Evolutionary conservation across 2,329 filamentous ascomycete genomes (phyloP).

Genomic region (Emericellopsis atlantica): DNA sequence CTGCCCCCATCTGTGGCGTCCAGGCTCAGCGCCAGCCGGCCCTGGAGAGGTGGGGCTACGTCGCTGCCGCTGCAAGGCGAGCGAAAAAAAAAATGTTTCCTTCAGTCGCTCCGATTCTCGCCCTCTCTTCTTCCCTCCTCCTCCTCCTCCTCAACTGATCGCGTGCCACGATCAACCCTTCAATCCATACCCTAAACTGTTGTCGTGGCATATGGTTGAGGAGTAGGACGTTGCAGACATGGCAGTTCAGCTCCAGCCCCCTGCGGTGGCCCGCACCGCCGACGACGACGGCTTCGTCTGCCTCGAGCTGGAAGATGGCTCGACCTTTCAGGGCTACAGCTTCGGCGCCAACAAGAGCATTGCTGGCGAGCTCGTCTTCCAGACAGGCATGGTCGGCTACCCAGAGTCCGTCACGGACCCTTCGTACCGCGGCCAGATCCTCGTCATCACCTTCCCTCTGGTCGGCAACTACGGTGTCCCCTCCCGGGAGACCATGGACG

Average conservation of each 20-base stretch:
- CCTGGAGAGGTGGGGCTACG: neutral
- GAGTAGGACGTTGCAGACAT: conserved; percentile 10
- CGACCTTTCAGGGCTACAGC: conserved; percentile 85
- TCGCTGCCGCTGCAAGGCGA: neutral
- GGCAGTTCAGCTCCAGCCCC: conserved; percentile 23
- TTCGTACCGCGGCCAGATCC: conserved; percentile 82
- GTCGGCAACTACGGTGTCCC: conserved; percentile 98
- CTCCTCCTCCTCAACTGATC: neutral
- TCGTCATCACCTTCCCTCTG: conserved; percentile 91
- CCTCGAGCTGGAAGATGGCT: conserved; percentile 87
- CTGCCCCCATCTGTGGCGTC: too few relatives aligned
- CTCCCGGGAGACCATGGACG: conserved; percentile 71
- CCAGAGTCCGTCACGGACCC: conserved; percentile 86
- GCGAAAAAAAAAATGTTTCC: conserved; percentile 2
- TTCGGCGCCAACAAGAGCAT: conserved; percentile 93
- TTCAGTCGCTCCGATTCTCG: conserved; percentile 1
- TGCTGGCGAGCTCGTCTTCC: conserved; percentile 95
- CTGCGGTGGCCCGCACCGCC: conserved; percentile 47
- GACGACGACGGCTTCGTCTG: conserved; percentile 55
- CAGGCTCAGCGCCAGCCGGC: neutral
- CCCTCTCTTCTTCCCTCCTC: conserved; percentile 3
- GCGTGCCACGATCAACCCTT: conserved; percentile 4
- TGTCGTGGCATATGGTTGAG: conserved; percentile 21
- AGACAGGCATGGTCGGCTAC: conserved; percentile 99
- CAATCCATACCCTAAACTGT: conserved; percentile 3